Conservation (phyloP, 2,329 filamentous ascomycete genomes). For the Penicillium sp. region DNA sequence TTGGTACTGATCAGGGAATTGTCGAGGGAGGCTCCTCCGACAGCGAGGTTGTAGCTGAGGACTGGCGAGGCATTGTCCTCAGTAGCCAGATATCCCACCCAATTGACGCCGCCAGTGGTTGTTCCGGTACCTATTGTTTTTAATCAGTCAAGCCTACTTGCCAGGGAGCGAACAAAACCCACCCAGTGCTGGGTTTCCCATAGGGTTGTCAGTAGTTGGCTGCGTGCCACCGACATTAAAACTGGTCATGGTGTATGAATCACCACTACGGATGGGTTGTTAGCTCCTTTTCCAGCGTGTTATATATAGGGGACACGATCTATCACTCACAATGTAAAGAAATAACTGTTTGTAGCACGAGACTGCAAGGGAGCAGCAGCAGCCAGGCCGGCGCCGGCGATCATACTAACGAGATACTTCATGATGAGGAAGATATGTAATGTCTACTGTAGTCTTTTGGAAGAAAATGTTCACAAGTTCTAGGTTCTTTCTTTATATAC, state of each 20-base stretch:
- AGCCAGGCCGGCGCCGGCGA: constrained; percentile 14
- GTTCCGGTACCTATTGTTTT: constrained; percentile 46
- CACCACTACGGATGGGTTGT: constrained; percentile 42
- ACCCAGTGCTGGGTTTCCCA: constrained; percentile 57
- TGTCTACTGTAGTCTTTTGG: neutral
- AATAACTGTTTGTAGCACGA: constrained; percentile 27
- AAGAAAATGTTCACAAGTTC: neutral
- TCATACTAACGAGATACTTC: constrained; percentile 8
- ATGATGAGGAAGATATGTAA: neutral
- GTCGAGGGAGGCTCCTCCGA: constrained; percentile 55
- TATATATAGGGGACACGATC: neutral
- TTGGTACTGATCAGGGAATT: constrained; percentile 53
- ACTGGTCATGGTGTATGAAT: constrained; percentile 59
- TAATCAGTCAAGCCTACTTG: neutral
- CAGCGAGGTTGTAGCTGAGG: constrained; percentile 54
- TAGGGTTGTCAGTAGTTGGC: constrained; percentile 53
- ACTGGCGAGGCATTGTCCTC: constrained; percentile 49
- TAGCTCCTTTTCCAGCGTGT: neutral
- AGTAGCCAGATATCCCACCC: constrained; percentile 51
- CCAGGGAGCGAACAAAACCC: neutral
- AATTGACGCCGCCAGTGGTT: constrained; percentile 51
- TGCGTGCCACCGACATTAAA: constrained; percentile 55
- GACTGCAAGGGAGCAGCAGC: constrained; percentile 18
- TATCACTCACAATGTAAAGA: constrained; percentile 43
- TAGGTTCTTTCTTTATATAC: neutral